Base-by-base conservation (phyloP, 2,329 filamentous ascomycete genomes). In the Bipolaris oryzae region DNA sequence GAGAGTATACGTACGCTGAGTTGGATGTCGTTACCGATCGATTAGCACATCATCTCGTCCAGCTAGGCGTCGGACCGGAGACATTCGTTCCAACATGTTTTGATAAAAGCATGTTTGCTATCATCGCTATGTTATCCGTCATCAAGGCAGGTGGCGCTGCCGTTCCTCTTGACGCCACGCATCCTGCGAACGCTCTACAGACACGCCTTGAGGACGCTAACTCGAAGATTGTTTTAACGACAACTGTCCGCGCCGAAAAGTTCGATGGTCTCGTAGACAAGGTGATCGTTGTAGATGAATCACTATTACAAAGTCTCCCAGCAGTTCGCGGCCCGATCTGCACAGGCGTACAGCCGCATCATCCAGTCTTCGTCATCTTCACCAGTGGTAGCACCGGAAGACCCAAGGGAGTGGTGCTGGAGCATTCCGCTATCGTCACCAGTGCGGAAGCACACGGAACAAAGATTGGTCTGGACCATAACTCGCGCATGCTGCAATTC, bases 201-300 rank as follows among this genome's bases (percentile, higher is more conserved):
- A 72, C 71, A 2, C 75, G 77, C 56, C 63, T 79, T 11, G 62
- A 74, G n/a, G 74, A 78, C 16, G 74, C 76, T n/a, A 58, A 62
- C 13, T 74, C 77, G 0, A 74, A 76, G 25, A 67, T 80, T 20
- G 78, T 77, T 0, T 61, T 81, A 4, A 77, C 77, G 1, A 76
- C 77, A 1, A 69, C 74, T 0, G 54, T 66, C 15, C 74, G 74
- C 16, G 71, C 74, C 3, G 72, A 76, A 9, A 65, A 76, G 1
- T 76, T 81, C 10, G 77, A 80, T 46, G 75, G 76, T 34, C 72
- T 73, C 2, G 75, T 78, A 3, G 74, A 78, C 1, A 76, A 77
- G 51, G 76, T 80, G 5, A 69, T 63, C 52, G 58, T 68, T 18
- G 64, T 75, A 20, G 67, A 73, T 48, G 55, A 56, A 11, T 59